Evolutionary conservation across 2,329 filamentous ascomycete genomes (phyloP), one percentile per base, ranked within the genome.

Genomic region (Colletotrichum sp.): DNA sequence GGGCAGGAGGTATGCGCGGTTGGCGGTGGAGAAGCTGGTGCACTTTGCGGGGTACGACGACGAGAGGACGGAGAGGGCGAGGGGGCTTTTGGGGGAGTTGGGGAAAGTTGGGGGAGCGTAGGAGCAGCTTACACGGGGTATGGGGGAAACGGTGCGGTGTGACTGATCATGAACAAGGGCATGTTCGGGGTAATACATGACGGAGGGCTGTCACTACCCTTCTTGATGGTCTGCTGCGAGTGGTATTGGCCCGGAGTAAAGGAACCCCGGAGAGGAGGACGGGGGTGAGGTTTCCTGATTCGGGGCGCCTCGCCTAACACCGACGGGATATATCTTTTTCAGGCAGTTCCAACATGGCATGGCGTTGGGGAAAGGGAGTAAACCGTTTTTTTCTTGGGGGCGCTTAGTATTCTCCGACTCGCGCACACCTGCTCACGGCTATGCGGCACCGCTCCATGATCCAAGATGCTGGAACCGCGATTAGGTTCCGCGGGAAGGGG

Each of bases 31-130:
- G 30, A 78, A 79, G 55, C 59, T 81, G 71, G 72, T 26, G 60
- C 71, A 78, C 30, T 82, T 79, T 64, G 75, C 71, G 65, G 75
- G 75, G 66, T 77, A 78, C 36, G 79, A 81, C 49, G 78, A 80
- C 49, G 78, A 80, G 66, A 77, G 79, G 30, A 80, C 80, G 26
- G 72, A 57, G 67, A 72, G 39, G 55, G 71, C 75, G 49, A 75
- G 67, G 67, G 60, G 13, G 1, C 55, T 74, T 32, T 71, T 75
- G 65, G 66, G 62, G 66, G 65, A 65, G 65, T 67, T 76, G 69
- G 73, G 69, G 69, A 68, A 64, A 57, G 44, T 59, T 49, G 73
- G 69, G 44, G 69, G 63, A 66, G 52, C 32, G 6, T 64, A 39
- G n/a, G 62, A 26, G 62, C 55, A 24, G 65, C 16, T 44, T 44